phyloP scores from a whole-genome alignment of 352 stramenopile species.

The Pythium oligandrum region DNA sequence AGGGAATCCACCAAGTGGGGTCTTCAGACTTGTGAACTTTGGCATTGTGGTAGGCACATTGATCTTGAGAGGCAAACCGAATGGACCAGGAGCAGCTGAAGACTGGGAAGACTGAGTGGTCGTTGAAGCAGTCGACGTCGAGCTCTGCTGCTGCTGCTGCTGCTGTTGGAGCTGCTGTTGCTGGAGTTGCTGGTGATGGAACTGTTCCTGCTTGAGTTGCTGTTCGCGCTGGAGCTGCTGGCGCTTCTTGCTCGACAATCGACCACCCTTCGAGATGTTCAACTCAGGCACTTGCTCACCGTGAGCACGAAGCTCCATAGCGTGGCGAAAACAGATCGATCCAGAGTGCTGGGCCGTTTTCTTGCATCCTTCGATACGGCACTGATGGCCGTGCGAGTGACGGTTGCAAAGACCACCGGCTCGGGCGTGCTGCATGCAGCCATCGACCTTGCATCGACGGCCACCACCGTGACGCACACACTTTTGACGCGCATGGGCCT shows the following conservation, averaged over 20 bases:
- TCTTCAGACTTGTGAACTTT: slow-evolving; percentile 57
- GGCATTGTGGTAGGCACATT: slow-evolving; percentile 65
- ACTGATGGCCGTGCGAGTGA: slow-evolving; percentile 70
- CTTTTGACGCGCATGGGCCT: slow-evolving; percentile 70
- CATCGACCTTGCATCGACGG: slow-evolving; percentile 61
- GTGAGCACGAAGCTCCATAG: slow-evolving; percentile 69
- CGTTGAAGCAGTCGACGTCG: slow-evolving; percentile 2
- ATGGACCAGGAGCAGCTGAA: slow-evolving; percentile 32
- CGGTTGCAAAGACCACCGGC: slow-evolving; percentile 68
- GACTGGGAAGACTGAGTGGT: slow-evolving; percentile 8
- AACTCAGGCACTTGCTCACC: slow-evolving; percentile 65
- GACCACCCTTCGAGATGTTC: slow-evolving; percentile 73
- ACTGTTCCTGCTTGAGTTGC: slow-evolving; percentile 71
- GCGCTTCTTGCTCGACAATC: slow-evolving; percentile 64
- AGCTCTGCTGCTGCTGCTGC: slow-evolving; percentile 23
- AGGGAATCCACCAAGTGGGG: slow-evolving; percentile 55
- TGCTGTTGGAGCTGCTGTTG: slow-evolving; percentile 49
- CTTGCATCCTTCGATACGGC: slow-evolving; percentile 71
- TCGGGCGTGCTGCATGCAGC: slow-evolving; percentile 71
- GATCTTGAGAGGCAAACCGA: slow-evolving; percentile 66
- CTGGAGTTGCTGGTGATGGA: slow-evolving; percentile 70
- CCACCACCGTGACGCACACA: slow-evolving; percentile 74
- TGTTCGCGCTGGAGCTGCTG: slow-evolving; percentile 66
- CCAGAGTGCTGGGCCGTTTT: slow-evolving; percentile 78
- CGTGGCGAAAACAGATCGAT: slow-evolving; percentile 71